Evolutionary conservation across 164 flowering plant species (phyloP).

Genomic region (Malania oleifera): DNA sequence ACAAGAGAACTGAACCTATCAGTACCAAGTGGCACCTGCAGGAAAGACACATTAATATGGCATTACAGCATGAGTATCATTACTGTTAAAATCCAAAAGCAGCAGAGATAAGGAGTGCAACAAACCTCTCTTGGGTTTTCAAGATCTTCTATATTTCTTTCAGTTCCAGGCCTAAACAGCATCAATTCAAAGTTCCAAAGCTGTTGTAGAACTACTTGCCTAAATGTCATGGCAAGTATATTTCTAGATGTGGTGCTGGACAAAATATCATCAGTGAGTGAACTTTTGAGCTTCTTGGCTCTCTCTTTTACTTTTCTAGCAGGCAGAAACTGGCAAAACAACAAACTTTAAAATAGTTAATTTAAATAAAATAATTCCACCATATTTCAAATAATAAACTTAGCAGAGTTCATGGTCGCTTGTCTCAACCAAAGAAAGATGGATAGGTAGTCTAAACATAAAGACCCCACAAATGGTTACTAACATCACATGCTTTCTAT

Average conservation of each 20-base stretch:
- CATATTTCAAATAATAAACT: too few relatives aligned
- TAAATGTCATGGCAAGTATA: conserved; percentile 89
- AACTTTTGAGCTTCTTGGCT: conserved; percentile 52
- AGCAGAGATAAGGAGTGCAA: conserved; percentile 1
- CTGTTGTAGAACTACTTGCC: conserved; percentile 73
- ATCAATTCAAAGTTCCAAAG: conserved; percentile 72
- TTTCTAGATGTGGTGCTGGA: conserved; percentile 38
- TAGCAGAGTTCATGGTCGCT: too few relatives aligned
- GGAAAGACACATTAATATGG: conserved; percentile 26
- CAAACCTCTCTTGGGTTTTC: conserved; percentile 72
- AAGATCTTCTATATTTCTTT: conserved; percentile 74
- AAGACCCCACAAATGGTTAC: too few relatives aligned
- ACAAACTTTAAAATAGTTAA: not conserved
- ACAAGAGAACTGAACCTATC: conserved; percentile 61
- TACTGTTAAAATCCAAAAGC: conserved; percentile 4
- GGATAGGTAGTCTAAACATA: not conserved
- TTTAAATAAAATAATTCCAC: too few relatives aligned
- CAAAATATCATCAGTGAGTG: conserved; percentile 45
- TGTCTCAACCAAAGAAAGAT: not conserved
- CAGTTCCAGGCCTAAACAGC: conserved; percentile 58
- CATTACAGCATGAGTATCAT: conserved; percentile 20
- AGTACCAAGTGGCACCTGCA: conserved; percentile 53
- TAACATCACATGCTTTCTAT: too few relatives aligned
- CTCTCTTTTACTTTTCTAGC: conserved; percentile 73
- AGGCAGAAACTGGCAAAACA: conserved; percentile 62